Conservation (phyloP, 805 yeast species). For the Lipomyces kockii region DNA sequence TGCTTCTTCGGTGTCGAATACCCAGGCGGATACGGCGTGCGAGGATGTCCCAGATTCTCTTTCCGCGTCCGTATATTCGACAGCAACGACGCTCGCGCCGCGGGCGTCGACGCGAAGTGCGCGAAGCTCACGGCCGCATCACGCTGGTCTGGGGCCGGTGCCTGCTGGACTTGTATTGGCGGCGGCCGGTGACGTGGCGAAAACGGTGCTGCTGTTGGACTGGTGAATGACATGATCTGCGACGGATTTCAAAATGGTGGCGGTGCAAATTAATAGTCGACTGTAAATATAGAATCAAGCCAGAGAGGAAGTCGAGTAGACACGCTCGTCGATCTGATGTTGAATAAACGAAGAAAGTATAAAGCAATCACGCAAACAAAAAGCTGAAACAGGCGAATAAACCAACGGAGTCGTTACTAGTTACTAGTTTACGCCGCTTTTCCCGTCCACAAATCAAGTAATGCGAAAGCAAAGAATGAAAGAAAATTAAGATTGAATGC, state of each 20-base stretch:
- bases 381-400: too few relatives aligned
- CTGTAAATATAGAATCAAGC: too few relatives aligned
- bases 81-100: conserved; percentile 14
- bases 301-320: too few relatives aligned
- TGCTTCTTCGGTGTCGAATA: background rate
- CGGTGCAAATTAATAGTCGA: background rate
- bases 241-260: background rate
- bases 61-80: conserved; percentile 17
- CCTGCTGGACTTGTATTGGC: conserved; percentile 13
- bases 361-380: too few relatives aligned
- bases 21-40: conserved; percentile 17
- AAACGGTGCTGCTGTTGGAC: conserved; percentile 25
- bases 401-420: too few relatives aligned
- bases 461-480: too few relatives aligned
- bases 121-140: conserved; percentile 7
- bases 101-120: conserved; percentile 10
- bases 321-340: too few relatives aligned
- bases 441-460: too few relatives aligned
- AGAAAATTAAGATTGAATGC: too few relatives aligned
- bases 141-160: background rate
- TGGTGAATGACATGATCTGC: conserved; percentile 8
- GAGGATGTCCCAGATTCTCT: conserved; percentile 1
- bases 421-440: too few relatives aligned
- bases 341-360: too few relatives aligned
- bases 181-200: conserved; percentile 31